Conservation (phyloP, 225 moss, liverwort and hornwort genomes). For the Pleurozium schreberi region DNA sequence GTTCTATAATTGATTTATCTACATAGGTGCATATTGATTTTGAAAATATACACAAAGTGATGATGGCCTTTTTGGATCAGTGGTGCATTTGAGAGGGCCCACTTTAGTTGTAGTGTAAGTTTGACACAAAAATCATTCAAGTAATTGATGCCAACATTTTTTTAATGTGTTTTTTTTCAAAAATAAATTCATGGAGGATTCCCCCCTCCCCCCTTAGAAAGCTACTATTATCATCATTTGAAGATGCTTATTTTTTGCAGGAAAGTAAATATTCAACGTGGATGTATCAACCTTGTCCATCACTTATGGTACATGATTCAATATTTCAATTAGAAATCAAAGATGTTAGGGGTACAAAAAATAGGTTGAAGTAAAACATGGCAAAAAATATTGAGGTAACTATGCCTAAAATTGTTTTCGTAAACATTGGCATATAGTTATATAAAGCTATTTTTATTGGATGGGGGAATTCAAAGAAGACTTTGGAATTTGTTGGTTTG, state of each 20-base stretch:
- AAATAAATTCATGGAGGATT: too few relatives aligned
- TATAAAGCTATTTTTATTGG: too few relatives aligned
- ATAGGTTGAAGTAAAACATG: background rate
- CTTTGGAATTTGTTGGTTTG: too few relatives aligned
- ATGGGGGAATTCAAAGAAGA: too few relatives aligned
- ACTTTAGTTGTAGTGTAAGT: background rate
- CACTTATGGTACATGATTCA: too few relatives aligned
- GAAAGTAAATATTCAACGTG: background rate
- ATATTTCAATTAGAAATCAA: accelerated
- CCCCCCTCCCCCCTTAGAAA: too few relatives aligned
- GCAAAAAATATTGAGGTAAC: background rate
- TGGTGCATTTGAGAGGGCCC: accelerated
- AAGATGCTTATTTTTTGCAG: background rate
- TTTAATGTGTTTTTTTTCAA: accelerated
- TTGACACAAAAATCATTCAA: background rate
- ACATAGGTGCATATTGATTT: background rate
- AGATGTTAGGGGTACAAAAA: background rate
- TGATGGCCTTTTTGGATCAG: accelerated
- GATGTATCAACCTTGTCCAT: background rate
- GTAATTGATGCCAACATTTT: background rate
- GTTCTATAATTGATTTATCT: background rate
- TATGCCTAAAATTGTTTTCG: too few relatives aligned
- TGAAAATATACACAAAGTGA: background rate
- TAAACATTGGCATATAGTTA: too few relatives aligned
- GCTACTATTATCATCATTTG: background rate